A percentile compares a stretch with the other conserved stretches of the same genome.
These are phyloP conservation scores for Apiotrichum laibachii DNA, from an alignment of 1,284 basidiomycete species.

Conservation along the genomic window DNA sequence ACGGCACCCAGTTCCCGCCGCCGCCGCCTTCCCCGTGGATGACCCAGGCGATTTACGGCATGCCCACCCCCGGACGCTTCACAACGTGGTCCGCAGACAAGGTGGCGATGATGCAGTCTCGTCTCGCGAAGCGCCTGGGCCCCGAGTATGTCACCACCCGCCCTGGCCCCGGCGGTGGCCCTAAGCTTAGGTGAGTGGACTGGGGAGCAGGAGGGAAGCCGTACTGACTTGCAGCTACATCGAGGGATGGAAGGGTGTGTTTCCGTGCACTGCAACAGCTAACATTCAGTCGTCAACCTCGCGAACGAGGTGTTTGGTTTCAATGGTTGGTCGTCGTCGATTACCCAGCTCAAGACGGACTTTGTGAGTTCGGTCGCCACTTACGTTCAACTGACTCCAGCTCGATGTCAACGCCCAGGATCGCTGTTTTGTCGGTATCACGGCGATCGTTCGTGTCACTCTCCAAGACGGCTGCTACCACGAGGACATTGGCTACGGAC, in stretches of 20 bases:
- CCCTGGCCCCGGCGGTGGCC: conserved; percentile 77
- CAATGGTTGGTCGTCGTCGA: conserved; percentile 91
- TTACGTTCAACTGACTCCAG: conserved; percentile 25
- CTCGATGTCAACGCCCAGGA: conserved; percentile 65
- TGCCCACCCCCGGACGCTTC: conserved; percentile 15
- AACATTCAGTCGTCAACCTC: conserved; percentile 69
- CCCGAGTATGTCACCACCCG: conserved; percentile 88
- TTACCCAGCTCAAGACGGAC: conserved; percentile 71
- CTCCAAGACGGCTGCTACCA: conserved; percentile 84
- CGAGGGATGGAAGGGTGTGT: conserved; percentile 81
- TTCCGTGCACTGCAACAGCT: conserved; percentile 1
- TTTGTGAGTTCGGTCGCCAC: conserved; percentile 51
- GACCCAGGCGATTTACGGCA: background rate
- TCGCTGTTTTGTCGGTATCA: conserved; percentile 72
- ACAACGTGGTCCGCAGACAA: conserved; percentile 56
- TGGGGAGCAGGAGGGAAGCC: background rate
- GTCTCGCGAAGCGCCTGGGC: conserved; percentile 82
- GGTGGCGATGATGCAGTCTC: conserved; percentile 72
- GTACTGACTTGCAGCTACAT: conserved; percentile 65
- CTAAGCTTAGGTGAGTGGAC: conserved; percentile 61
- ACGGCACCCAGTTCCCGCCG: conserved; percentile 7
- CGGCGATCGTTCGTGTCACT: conserved; percentile 81
- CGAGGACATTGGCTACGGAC: conserved; percentile 90
- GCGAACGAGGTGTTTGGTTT: conserved; percentile 99
- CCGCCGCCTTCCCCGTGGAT: conserved; percentile 5